Evolutionary conservation across 352 stramenopile species (phyloP), one percentile per base, ranked within the genome.

Genomic region (Globisporangium yorkense): DNA sequence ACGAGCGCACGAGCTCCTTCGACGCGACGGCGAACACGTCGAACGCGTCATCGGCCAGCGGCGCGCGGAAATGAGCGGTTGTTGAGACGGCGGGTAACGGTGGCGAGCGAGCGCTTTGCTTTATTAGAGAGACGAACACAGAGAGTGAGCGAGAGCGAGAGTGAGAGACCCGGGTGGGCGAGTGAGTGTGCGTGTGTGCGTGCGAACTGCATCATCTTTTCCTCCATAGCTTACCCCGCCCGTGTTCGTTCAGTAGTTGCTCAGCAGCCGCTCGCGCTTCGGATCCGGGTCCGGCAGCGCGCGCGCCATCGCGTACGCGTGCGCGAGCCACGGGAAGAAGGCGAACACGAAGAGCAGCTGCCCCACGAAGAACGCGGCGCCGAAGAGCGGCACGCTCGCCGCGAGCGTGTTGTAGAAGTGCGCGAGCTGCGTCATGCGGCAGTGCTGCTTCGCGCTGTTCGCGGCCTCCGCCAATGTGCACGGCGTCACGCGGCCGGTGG

Each of bases 381-480:
- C 85, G 47, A 92, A 91, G 66, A 91, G 77, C 21, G 85, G 84
- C 27, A 92, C 71, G 54, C 72, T 77, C 6, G 78, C 80, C 2
- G 80, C 79, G 20, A 92, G 73, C 37, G 71, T 64, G 62, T 94
- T 92, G 71, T 89, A 92, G 47, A 94, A 90, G 40, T 72, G 68
- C 54, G 85, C 77, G 27, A 94, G 75, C 61, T 92, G 85, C 51
- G 77, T 89, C 65, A 84, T 82, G 29, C 77, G 74, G 56, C 85
- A 94, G 72, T 88, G 77, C 55, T 59, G 61, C 37, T 61, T 61
- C 39, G 77, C 66, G 52, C 65, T 74, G 27, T 72, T 74, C 24
- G 78, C 78, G 2, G 83, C 78, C 47, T 91, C 81, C 41, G 77
- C 59, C 20, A 95, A 65, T 51, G 84, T 92, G 58, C 85, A 95